phyloP scores from a whole-genome alignment of 129 eudicot species.

The Deinandra increscens region DNA sequence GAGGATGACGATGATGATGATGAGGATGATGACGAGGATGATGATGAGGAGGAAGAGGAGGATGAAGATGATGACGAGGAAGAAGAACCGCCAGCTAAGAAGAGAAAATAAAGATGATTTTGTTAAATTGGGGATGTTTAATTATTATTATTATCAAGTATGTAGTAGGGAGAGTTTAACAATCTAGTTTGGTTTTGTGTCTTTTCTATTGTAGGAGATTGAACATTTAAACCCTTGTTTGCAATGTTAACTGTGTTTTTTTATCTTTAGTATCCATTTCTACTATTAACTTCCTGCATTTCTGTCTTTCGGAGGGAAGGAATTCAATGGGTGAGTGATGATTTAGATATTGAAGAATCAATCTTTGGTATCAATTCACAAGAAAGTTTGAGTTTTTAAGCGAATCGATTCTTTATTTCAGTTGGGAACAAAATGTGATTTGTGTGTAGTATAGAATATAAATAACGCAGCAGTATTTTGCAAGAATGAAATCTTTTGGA shows the following conservation, averaged over 20 bases:
- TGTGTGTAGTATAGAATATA: background rate
- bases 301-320: too few species aligned
- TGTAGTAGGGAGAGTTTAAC: constrained; percentile 31
- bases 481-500: constrained; percentile 4
- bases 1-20: constrained; percentile 57
- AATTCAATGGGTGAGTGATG: too few species aligned
- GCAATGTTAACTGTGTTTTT: background rate
- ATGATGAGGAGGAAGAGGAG: background rate
- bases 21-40: constrained; percentile 49
- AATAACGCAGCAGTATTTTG: background rate
- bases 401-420: background rate
- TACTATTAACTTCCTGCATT: too few species aligned
- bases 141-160: constrained; percentile 28
- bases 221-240: constrained; percentile 20
- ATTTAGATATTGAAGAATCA: too few species aligned
- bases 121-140: constrained; percentile 21
- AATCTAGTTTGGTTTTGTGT: constrained; percentile 22
- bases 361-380: background rate
- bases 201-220: constrained; percentile 24
- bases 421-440: background rate
- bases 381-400: constrained; percentile 6
- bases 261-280: too few species aligned
- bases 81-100: constrained; percentile 90
- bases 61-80: constrained; percentile 71
- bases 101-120: constrained; percentile 57